These are phyloP conservation scores for Heteromeles arbutifolia DNA, from an alignment of 306 rosid species.

Conservation along the genomic window DNA sequence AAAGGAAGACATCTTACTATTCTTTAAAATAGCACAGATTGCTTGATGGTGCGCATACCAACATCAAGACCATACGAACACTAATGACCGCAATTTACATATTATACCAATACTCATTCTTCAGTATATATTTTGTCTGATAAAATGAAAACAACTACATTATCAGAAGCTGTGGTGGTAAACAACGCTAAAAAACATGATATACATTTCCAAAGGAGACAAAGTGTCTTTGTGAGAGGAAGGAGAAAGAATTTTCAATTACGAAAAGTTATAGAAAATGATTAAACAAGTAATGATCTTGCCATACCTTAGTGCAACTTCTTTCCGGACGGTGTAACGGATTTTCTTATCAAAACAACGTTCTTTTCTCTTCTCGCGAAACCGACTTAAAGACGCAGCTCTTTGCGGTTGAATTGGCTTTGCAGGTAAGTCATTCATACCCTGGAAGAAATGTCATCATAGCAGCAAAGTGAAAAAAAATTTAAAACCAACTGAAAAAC, in stretches of 20 bases:
- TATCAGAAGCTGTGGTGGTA: neutral
- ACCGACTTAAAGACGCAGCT: constrained; percentile 49
- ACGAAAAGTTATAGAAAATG: neutral
- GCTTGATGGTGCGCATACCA: neutral
- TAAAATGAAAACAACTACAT: neutral
- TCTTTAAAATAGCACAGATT: neutral
- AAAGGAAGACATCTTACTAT: neutral
- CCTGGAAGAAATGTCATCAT: constrained; percentile 20
- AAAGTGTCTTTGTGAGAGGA: neutral
- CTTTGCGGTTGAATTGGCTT: constrained; percentile 45
- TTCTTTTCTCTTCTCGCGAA: constrained; percentile 53
- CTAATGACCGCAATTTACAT: neutral
- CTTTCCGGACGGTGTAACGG: constrained; percentile 48
- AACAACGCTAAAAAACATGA: neutral
- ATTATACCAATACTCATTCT: neutral
- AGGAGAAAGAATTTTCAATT: neutral
- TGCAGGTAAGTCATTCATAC: constrained; percentile 23
- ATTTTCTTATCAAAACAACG: constrained; percentile 51
- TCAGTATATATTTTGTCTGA: neutral
- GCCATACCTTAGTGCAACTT: constrained; percentile 48
- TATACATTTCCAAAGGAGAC: neutral
- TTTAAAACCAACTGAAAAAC: neutral
- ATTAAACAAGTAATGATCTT: neutral
- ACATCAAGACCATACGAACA: neutral
- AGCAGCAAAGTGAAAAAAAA: neutral